A percentile compares a stretch with the other conserved stretches of the same genome.
Conservation (phyloP, 257 asterid species). For the Handroanthus guayacan region DNA sequence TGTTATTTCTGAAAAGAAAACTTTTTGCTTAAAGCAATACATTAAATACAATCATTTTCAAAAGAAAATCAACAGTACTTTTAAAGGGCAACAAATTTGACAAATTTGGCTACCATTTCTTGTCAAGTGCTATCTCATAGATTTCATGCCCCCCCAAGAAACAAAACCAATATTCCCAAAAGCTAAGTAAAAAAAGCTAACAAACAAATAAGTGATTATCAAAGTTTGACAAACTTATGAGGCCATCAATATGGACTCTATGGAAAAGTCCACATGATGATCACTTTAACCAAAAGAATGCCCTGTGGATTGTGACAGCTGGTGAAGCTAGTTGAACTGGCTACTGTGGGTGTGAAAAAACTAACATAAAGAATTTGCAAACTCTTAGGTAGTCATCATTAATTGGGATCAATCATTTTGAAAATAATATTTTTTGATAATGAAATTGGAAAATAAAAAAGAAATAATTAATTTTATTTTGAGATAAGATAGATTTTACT, state of each 20-base stretch:
- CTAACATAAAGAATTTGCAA: neutral
- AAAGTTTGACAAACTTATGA: constrained; percentile 20
- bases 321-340: neutral
- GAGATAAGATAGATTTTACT: too few species aligned
- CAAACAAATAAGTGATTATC: constrained; percentile 7
- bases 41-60: neutral
- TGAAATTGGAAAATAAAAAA: too few species aligned
- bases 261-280: neutral
- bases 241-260: neutral
- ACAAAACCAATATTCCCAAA: neutral
- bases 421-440: too few species aligned
- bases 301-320: neutral
- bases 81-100: neutral
- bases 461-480: too few species aligned
- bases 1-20: too few species aligned
- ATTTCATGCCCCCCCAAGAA: constrained; percentile 4
- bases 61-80: neutral
- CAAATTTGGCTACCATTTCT: neutral
- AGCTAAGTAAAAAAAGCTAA: neutral
- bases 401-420: too few species aligned
- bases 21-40: too few species aligned
- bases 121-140: neutral
- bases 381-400: too few species aligned
- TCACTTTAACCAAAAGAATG: constrained; percentile 17
- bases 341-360: neutral